These are phyloP conservation scores for Gynandropsis gynandra DNA, from an alignment of 345 rosid species.

Conservation along the genomic window DNA sequence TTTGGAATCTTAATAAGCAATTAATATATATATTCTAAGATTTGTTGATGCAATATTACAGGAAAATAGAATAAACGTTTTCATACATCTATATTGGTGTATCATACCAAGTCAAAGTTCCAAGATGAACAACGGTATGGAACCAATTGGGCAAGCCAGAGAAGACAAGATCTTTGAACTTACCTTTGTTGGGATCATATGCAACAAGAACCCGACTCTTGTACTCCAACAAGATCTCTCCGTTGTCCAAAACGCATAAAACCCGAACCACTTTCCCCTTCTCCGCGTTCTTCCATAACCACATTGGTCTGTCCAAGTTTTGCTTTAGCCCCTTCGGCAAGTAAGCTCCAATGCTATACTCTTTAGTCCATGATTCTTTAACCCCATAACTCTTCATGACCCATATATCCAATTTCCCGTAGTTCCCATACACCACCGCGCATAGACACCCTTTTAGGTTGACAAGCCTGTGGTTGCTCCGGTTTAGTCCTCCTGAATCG, in stretches of 20 bases:
- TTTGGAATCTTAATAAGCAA: too few species aligned
- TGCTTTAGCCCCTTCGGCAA: conserved; percentile 68
- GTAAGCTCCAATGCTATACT: conserved; percentile 54
- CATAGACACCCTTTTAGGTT: conserved; percentile 52
- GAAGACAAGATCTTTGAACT: conserved; percentile 50
- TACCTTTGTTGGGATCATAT: conserved; percentile 54
- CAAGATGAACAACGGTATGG: conserved; percentile 58
- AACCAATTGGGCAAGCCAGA: conserved; percentile 72
- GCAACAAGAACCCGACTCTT: conserved; percentile 58
- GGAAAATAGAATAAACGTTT: too few species aligned
- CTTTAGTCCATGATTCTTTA: conserved; percentile 68
- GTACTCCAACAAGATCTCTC: conserved; percentile 77
- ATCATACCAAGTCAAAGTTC: conserved; percentile 61
- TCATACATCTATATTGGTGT: conserved; percentile 29
- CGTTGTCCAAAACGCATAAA: conserved; percentile 49
- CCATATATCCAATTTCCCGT: conserved; percentile 81
- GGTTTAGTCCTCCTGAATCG: conserved; percentile 52
- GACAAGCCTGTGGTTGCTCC: conserved; percentile 51
- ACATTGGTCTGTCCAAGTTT: conserved; percentile 34
- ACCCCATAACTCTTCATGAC: conserved; percentile 62
- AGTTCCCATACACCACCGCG: conserved; percentile 59
- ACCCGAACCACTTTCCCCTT: conserved; percentile 48
- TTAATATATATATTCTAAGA: too few species aligned
- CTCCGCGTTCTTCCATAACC: conserved; percentile 43
- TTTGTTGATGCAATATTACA: too few species aligned